These are phyloP conservation scores for Phlyctochytrium arcticum DNA, from an alignment of 192 early-diverging fungal genomes.

Conservation along the genomic window DNA sequence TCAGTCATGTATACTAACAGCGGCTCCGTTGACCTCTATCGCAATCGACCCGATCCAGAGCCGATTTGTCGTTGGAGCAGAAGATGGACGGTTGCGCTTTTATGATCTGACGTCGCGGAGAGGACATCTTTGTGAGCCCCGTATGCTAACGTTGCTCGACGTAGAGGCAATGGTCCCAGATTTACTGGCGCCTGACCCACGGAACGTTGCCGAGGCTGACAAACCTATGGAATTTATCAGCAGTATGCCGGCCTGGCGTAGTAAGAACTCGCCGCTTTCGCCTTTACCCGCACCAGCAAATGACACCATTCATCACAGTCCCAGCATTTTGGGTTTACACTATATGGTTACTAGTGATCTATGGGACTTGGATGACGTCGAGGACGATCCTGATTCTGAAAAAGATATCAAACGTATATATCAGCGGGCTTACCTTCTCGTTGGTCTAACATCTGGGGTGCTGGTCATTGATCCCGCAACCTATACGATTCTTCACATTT, in stretches of 20 bases:
- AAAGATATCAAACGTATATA: background rate
- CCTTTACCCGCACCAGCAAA: background rate
- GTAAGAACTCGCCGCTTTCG: background rate
- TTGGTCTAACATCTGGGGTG: background rate
- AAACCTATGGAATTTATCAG: background rate
- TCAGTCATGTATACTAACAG: slow-evolving; percentile 33
- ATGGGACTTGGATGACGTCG: too few relatives aligned
- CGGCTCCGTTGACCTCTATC: slow-evolving; percentile 24
- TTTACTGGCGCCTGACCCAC: background rate
- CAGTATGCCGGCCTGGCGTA: slow-evolving; percentile 6
- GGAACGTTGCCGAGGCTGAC: background rate
- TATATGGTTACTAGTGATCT: too few relatives aligned
- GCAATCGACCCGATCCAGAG: slow-evolving; percentile 14
- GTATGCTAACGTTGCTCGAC: slow-evolving; percentile 6
- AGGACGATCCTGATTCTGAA: too few relatives aligned
- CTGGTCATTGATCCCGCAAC: slow-evolving; percentile 4
- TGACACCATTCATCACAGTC: background rate
- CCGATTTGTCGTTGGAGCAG: slow-evolving; percentile 22
- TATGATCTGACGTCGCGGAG: slow-evolving; percentile 11
- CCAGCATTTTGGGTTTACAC: background rate
- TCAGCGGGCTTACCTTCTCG: slow-evolving; percentile 1
- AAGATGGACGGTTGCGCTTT: slow-evolving; percentile 25
- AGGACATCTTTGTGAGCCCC: slow-evolving; percentile 23
- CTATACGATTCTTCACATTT: background rate
- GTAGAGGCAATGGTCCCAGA: background rate